Evolutionary conservation across 2,329 filamentous ascomycete genomes (phyloP), one percentile per base, ranked within the genome.

Genomic region (Colletotrichum echinochloae): DNA sequence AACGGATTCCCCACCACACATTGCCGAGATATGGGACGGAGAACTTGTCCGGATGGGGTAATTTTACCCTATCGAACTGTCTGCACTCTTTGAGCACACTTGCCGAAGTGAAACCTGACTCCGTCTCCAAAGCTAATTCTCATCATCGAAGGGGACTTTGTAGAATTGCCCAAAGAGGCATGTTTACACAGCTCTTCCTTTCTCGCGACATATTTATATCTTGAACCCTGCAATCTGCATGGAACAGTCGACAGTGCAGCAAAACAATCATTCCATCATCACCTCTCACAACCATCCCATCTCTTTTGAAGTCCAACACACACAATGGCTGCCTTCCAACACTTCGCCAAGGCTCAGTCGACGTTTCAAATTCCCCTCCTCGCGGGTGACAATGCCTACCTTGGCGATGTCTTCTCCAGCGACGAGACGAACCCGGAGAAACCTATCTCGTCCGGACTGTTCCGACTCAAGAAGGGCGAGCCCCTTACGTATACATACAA

Each of bases 401-500:
- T 92, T 4, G 90, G 89, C 51, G 90, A 92, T 75, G 81, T 92
- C 35, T 82, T 83, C 74, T 86, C 86, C 4, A 89, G 86, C 66
- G 85, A 89, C 65, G 83, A 86, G 57, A 82, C 83, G 66, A 85
- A 88, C 77, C 79, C 86, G 18, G 85, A 87, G 14, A 88, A 86
- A 75, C 90, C 90, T 69, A 87, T 92, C 70, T 88, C 87, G 0
- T 83, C 83, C 9, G 91, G 91, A 28, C 87, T 93, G 77, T 92
- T 91, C 82, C 86, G 90, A 16, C 83, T 92, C 14, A 89, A 91
- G 75, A 90, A 91, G 74, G 90, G 90, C 74, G 89, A 89, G 4
- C 88, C 89, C 1, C 84, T 93, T 23, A 88, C 89, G 11, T 92
- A 92, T 82, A 88, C 86, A 39, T 92, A 92, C 80, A 89, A 84